Evolutionary conservation across 78 protist species (phyloP), one percentile per base, ranked within the genome.

Genomic region (Cavenderia fasciculata): DNA sequence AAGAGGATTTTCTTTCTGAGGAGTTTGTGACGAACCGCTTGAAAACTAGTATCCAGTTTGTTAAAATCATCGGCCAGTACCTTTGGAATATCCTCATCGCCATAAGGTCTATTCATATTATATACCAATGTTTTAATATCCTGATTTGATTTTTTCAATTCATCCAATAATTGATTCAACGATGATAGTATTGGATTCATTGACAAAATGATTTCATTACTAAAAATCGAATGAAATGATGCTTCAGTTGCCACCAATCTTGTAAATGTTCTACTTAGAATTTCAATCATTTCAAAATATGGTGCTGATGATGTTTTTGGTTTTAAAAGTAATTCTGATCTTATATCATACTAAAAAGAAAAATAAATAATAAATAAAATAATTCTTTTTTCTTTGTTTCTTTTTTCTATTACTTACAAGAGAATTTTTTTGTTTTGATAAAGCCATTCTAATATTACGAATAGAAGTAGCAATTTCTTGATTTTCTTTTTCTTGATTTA

Each of bases 21-120:
- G 3, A 79, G 46, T 40, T 79, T 68, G 29, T 18, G 36, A 51
- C 88, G 38, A 29, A 79, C 62, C 33, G 12, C 51, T 66, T 79
- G 88, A 41, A 65, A 63, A 16, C 51, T 4, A 36, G 12, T 33
- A n/a, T 63, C 72, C 10, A 63, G 2, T 21, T 38, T 47, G 21
- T 5, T 2, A 12, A 63, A 47, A 21, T 34, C 14, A 16, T 63
- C 72, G 2, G 4, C 38, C 19, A 63, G 72, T n/a, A n/a, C n/a
- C n/a, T n/a, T n/a, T n/a, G n/a, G n/a, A n/a, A n/a, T n/a, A n/a
- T n/a, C n/a, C n/a, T n/a, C n/a, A 14, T 49, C 54, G 18, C 47
- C 72, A 40, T 4, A 38, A 2, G 10, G 19, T 4, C 72, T 43
- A 12, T 33, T 47, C 38, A 38, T 7, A 34, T 63, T 27, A 16